Evolutionary conservation across 2,329 filamentous ascomycete species (phyloP).

Genomic region (Emydomyces testavorans): DNA sequence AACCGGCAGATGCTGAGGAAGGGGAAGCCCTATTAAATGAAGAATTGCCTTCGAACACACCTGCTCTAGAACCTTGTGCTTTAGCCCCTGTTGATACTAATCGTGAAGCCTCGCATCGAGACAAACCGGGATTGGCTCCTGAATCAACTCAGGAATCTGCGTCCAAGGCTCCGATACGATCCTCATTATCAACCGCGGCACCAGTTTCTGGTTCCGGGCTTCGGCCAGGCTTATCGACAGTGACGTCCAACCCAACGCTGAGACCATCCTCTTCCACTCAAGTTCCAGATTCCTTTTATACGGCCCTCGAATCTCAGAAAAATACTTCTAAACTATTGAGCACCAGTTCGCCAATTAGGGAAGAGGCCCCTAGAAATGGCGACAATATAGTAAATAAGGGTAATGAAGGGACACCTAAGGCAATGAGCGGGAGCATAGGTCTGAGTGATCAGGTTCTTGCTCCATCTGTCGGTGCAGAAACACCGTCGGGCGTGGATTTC

Average conservation of each 20-base stretch:
- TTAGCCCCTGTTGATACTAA: constrained; percentile 14
- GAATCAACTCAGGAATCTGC: not conserved
- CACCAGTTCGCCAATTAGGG: not conserved
- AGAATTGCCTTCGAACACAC: constrained; percentile 4
- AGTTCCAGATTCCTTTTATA: constrained; percentile 12
- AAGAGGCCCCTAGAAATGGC: not conserved
- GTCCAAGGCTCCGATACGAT: not conserved
- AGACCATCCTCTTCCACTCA: constrained; percentile 11
- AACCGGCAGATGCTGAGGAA: constrained; percentile 25
- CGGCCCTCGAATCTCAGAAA: constrained; percentile 7
- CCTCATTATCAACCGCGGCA: not conserved
- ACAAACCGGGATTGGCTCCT: not conserved
- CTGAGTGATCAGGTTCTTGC: not conserved
- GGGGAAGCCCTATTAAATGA: constrained; percentile 16
- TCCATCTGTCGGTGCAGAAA: not conserved
- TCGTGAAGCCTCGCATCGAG: not conserved
- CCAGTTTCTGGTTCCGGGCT: not conserved
- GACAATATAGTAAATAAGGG: not conserved
- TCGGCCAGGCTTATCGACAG: not conserved
- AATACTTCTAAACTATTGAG: not conserved
- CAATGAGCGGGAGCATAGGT: not conserved
- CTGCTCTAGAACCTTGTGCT: constrained; percentile 1
- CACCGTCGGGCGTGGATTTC: not conserved
- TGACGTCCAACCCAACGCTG: not conserved
- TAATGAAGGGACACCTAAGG: not conserved